Evolutionary conservation across 1,284 basidiomycete genomes (phyloP).

Genomic region (Ceratorhiza oryzae-sativae): DNA sequence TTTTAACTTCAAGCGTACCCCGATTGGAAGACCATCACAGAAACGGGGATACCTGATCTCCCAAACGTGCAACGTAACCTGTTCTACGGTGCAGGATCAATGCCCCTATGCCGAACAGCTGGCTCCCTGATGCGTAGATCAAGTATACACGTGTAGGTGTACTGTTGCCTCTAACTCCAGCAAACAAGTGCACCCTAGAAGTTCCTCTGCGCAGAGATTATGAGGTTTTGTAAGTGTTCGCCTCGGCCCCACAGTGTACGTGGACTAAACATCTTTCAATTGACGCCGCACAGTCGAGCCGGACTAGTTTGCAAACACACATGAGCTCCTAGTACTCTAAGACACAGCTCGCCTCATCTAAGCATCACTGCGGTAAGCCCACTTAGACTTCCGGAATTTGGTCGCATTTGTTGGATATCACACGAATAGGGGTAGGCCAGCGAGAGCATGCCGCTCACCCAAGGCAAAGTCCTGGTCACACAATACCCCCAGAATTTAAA

Average conservation of each 20-base stretch:
- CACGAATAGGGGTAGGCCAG: conserved; percentile 60
- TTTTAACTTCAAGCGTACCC: conserved; percentile 58
- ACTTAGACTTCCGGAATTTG: not conserved
- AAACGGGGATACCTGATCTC: conserved; percentile 55
- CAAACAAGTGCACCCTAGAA: conserved; percentile 70
- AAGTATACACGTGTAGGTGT: conserved; percentile 54
- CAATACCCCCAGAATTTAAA: conserved; percentile 47
- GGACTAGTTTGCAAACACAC: not conserved
- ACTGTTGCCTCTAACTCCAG: conserved; percentile 71
- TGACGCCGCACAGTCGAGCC: conserved; percentile 41
- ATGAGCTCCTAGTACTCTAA: conserved; percentile 23
- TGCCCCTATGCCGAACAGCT: not conserved
- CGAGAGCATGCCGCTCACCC: conserved; percentile 74
- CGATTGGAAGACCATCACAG: conserved; percentile 56
- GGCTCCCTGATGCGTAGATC: not conserved
- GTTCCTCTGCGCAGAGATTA: conserved; percentile 85
- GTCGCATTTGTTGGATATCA: no score
- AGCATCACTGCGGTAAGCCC: conserved; percentile 50
- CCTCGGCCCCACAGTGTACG: not conserved
- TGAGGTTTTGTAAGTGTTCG: conserved; percentile 3
- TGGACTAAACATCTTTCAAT: conserved; percentile 24
- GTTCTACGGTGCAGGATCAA: conserved; percentile 51
- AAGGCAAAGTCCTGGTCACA: conserved; percentile 53
- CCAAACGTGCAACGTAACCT: conserved; percentile 61
- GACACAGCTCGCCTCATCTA: not conserved